Evolutionary conservation across 1,284 basidiomycete species (phyloP).

Genomic region (Fomitopsis schrenkii): DNA sequence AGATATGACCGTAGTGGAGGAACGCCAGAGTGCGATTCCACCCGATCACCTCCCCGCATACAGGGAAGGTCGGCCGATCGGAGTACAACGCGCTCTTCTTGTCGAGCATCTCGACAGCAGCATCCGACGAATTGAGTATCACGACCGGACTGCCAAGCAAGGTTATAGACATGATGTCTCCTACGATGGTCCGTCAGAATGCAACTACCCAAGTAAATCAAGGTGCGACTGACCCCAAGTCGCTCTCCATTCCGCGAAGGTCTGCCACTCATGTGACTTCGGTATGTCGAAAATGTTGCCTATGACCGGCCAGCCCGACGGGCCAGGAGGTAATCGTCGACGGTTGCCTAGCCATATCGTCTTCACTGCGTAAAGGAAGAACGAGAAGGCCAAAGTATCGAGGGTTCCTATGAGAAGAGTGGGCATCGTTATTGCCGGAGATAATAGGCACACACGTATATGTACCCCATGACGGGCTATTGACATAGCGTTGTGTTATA

Average conservation of each 20-base stretch:
- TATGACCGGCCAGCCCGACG: constrained; percentile 25
- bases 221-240: constrained; percentile 18
- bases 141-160: constrained; percentile 58
- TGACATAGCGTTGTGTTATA: too few species aligned
- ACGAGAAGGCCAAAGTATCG: not conserved
- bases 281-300: constrained; percentile 31
- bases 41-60: constrained; percentile 51
- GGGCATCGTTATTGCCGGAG: not conserved
- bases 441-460: too few species aligned
- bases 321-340: constrained; percentile 26
- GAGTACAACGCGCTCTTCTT: constrained; percentile 66
- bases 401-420: not conserved
- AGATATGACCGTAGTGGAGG: constrained; percentile 55
- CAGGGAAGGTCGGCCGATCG: constrained; percentile 47
- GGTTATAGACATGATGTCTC: constrained; percentile 29
- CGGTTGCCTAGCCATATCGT: not conserved
- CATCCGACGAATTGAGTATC: constrained; percentile 50
- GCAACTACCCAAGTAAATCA: not conserved
- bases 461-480: too few species aligned
- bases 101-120: constrained; percentile 58
- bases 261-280: constrained; percentile 22
- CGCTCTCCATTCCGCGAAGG: constrained; percentile 25
- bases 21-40: constrained; percentile 63
- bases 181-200: constrained; percentile 6
- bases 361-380: not conserved